Base-by-base conservation (phyloP, 768 basidiomycete species). In the Lactarius hengduanensis region DNA sequence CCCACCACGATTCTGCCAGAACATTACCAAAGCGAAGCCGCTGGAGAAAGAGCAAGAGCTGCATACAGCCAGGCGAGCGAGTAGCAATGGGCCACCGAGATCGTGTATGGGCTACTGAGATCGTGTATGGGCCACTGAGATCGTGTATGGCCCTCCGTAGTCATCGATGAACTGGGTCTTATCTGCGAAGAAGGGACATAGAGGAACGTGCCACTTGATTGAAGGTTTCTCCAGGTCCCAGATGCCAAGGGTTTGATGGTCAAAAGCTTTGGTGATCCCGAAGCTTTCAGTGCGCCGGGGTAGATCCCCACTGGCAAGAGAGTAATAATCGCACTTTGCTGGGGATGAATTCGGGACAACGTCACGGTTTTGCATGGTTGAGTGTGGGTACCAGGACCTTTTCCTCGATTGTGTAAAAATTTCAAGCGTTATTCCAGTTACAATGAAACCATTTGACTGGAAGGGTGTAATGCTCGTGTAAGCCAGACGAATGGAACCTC, bases 181-280 rank as follows among this genome's bases (percentile, higher is more conserved):
- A 2, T 79, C 77, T 72, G 86, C 81, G 11, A 85, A 71, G 45
- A 76, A 76, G 74, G 6, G 80, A 79, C 5, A 84, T 78, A 57
- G 83, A 62, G 28, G 77, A 73, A 34, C 70, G 73, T 38, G 60
- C 67, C 20, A 63, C 59, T 83, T 71, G 54, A 78, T 74, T 34
- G 80, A 73, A 18, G 76, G 75, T 22, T 76, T 77, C 70, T 91
- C 84, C 32, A 90, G 75, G 70, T 91, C 89, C 90, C 90, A 92
- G 50, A 91, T 84, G 50, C 91, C 90, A 45, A 90, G 65, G 30
- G 77, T 80, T 15, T 82, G 83, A 68, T 89, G 88, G 63, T 84
- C 84, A 69, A 91, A 67, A 38, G 7, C 20, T 50, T 55, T 30
- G 18, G 28, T 34, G 36, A 10, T 8, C 36, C 28, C 22, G 59